Evolutionary conservation across 1,284 basidiomycete species (phyloP), one percentile per base, ranked within the genome.

Genomic region (Golubevia sp.): DNA sequence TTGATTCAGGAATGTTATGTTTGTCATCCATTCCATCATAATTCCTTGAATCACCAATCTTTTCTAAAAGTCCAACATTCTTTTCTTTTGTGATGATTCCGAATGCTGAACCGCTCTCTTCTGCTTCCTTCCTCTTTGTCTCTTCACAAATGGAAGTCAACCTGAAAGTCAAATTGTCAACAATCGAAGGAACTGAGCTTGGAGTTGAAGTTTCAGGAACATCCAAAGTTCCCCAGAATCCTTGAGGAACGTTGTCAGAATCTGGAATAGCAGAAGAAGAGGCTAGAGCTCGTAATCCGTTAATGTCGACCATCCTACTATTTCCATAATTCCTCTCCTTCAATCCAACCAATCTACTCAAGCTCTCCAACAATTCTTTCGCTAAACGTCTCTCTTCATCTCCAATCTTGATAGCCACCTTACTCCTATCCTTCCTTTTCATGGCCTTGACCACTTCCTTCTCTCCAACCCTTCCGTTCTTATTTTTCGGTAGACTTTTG

Each of bases 151-250:
- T 63, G 13, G 68, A 63, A 0, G 62, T 59, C 23, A 76, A 59
- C 1, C 69, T 59, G n/a, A 74, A 61, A 11, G 71, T 74, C 7
- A 52, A 49, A 44, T 76, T 67, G 62, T 74, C 72, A 50, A 66
- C 66, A 38, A 75, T 20, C 50, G 34, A 27, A 20, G 23, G 24
- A 25, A 21, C 48, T 54, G 20, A 49, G 15, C 7, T 50, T 15
- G 49, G 50, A 6, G 61, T 49, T 15, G 20, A 55, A 27, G 21
- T 57, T 18, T 8, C 4, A 1, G 63, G 7, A 27, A 61, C 59
- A 49, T 67, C 71, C 7, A 80, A 59, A 4, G 74, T 74, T 34
- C 77, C 77, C 72, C 73, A 78, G 56, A 66, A 76, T 13, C 74
- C 74, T 11, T 27, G 51, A 38, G 56, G 60, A n/a, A 56, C 66